These are phyloP conservation scores for Penicillium chermesinum DNA, from an alignment of 495 filamentous ascomycete species.

Conservation along the genomic window DNA sequence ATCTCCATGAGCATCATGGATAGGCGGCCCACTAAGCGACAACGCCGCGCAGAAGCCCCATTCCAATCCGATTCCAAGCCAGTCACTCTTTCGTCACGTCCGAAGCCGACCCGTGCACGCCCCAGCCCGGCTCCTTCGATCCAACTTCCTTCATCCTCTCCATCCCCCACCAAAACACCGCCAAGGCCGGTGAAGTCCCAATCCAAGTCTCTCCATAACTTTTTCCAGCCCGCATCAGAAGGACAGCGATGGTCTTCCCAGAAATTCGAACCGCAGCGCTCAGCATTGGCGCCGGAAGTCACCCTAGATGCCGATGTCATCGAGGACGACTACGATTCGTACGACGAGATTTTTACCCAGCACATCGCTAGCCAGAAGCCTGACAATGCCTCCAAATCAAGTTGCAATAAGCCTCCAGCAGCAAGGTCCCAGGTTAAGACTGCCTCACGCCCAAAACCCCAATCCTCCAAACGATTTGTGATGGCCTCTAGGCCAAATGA, in stretches of 20 bases:
- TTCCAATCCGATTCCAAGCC: conserved; percentile 4
- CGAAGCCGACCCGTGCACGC: conserved; percentile 13
- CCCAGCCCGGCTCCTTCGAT: conserved; percentile 2
- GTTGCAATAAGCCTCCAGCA: neutral
- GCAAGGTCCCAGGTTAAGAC: conserved; percentile 9
- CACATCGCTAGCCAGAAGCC: conserved; percentile 9
- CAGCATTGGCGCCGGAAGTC: conserved; percentile 10
- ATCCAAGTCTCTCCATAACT: conserved; percentile 20
- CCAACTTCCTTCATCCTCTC: conserved; percentile 15
- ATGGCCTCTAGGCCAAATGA: conserved; percentile 10
- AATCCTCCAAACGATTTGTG: conserved; percentile 23
- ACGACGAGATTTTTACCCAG: conserved; percentile 38
- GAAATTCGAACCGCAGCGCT: conserved; percentile 18
- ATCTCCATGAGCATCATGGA: conserved; percentile 30
- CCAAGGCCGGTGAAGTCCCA: conserved; percentile 6
- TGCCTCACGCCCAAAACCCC: conserved; percentile 6
- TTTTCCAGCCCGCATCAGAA: conserved; percentile 22
- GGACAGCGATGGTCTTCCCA: conserved; percentile 32
- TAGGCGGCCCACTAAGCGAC: conserved; percentile 43
- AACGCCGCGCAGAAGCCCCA: conserved; percentile 29
- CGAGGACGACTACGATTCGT: conserved; percentile 49
- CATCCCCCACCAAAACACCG: conserved; percentile 15
- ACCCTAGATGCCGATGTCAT: conserved; percentile 41
- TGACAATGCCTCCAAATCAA: neutral
- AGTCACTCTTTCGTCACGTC: conserved; percentile 9